phyloP scores from a whole-genome alignment of 2,329 filamentous ascomycete genomes.

The Colletotrichum higginsianum region DNA sequence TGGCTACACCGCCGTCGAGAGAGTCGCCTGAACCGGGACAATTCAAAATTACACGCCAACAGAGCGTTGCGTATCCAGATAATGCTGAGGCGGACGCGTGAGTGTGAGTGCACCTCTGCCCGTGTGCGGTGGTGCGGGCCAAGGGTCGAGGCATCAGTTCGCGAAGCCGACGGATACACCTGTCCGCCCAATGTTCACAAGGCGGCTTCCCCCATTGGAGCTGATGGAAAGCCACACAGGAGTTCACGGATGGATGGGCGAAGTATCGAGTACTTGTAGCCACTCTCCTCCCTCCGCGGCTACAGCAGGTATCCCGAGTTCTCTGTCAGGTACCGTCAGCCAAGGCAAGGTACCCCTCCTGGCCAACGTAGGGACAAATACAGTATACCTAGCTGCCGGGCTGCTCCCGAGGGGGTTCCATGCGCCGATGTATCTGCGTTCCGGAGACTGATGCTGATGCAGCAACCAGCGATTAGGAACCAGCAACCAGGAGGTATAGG shows the following conservation, averaged over 20 bases:
- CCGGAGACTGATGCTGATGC: neutral
- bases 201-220: conserved; percentile 1
- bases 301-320: conserved; percentile 1
- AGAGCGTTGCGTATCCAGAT: conserved; percentile 30
- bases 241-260: neutral
- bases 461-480: neutral
- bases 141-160: neutral
- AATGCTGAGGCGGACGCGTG: conserved; percentile 19
- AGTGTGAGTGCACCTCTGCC: neutral
- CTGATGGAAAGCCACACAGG: conserved; percentile 12
- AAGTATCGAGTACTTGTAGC: conserved; percentile 1
- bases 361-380: neutral
- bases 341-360: neutral
- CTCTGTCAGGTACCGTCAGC: conserved; percentile 21
- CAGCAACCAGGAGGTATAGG: neutral
- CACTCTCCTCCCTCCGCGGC: neutral
- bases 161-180: neutral
- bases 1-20: neutral
- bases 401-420: neutral
- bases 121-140: conserved; percentile 6
- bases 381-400: neutral
- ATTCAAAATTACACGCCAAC: conserved; percentile 14
- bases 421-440: neutral
- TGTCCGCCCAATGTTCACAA: conserved; percentile 1
- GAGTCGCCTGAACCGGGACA: conserved; percentile 20